Base-by-base conservation (phyloP, 441 rosid species). In the Erodium moschatum region DNA sequence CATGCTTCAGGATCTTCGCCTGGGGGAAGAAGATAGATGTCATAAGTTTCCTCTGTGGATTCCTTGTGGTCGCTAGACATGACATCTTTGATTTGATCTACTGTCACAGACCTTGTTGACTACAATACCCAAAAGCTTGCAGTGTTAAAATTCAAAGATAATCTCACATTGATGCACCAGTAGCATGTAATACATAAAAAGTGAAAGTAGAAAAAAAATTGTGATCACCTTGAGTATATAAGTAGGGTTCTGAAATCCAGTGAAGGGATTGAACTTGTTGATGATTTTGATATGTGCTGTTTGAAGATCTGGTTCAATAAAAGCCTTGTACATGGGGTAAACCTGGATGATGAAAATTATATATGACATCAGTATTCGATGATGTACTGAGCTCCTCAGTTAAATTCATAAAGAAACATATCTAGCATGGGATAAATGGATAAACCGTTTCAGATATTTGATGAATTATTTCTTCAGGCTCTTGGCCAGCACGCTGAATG, bases 1-100 rank as follows among this genome's bases (percentile, higher is more conserved):
- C 99, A 94, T 52, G 99, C 97, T 84, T 91, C 97, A 69, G 99
- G 97, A 82, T 94, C 97, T 86, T 94, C 97, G 65, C 96, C 97
- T 7, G 99, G 99, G 42, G 99, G 99, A 70, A 94, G 83, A 78
- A 94, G 96, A 87, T 89, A 94, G 73, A 91, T 91, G 83, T 91
- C 99, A 70, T 91, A 91, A 24, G 99, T 94, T 81, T 94, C 97
- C 83, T 94, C 99, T 12, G 77, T 81, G 69, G 75, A 78, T 84
- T 91, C 99, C 68, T 71, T 82, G 77, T 74, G 72, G n/a, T 70
- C 83, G 70, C 80, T 83, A 67, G 92, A 77, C 65, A 94, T 58
- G 68, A 79, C 84, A 72, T 90, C 83, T 84, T 86, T 94, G 69
- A 91, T 83, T 80, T 86, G 82, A 75, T 91, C 99, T 71, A 70